Base-by-base conservation (phyloP, 257 asterid genomes). In the Solanum piurae region DNA sequence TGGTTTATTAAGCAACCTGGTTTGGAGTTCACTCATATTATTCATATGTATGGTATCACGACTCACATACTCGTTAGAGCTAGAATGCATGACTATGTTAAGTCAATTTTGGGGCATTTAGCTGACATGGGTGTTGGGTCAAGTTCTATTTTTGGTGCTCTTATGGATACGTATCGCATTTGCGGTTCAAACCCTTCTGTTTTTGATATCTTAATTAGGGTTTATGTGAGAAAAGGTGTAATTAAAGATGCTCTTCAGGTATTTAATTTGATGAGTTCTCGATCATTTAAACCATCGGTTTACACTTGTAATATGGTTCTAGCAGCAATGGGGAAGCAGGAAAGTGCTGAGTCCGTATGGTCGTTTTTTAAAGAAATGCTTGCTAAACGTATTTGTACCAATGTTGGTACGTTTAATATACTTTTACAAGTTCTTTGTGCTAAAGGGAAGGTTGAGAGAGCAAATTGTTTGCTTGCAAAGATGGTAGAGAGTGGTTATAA, bases 401-500 rank as follows among this genome's bases (percentile, higher is more conserved):
- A 94, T 80, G 88, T 94, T 38, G 91, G 89, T 84, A 94, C 98
- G 7, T 97, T 95, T 88, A 97, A 97, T 89, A 92, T 95, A 89
- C 88, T 94, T 85, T 86, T 97, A 89, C 93, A 93, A 79, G 95
- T 94, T 14, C 94, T 97, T 36, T 97, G 99, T 88, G 79, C 88
- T 38, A 91, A 93, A 58, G 98, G 98, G 85, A 93, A 94, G 86
- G 88, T 95, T 80, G 93, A 93, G 90, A 92, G 93, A 91, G 98
- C 98, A 2, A 90, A 88, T 25, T 91, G 91, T 92, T 92, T 97
- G 64, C 91, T 97, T 1, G 87, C 76, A 83, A 95, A 92, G 90
- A 97, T 97, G 98, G 98, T 95, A 93, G 95, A 93, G 90, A 93
- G 98, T 86, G 99, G 98, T 46, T 95, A 93, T 91, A 93, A 93